Percentiles rank a stretch among this genome's conserved stretches.
These are phyloP conservation scores for Globisporangium paddicum DNA, from an alignment of 352 stramenopile genomes.

Conservation along the genomic window DNA sequence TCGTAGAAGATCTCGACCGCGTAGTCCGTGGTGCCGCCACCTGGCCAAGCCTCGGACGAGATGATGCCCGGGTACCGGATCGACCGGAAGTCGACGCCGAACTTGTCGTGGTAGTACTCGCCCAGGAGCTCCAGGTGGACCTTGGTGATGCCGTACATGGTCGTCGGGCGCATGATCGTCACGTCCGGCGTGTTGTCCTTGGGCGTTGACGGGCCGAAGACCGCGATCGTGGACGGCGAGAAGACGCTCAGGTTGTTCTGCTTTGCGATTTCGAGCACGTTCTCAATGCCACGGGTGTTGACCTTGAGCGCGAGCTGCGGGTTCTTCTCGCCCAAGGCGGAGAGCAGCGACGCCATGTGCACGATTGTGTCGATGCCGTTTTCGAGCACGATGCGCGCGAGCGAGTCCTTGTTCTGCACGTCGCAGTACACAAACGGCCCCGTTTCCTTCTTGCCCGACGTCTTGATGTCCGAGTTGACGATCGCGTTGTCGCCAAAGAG, in stretches of 20 bases:
- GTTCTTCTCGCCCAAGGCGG: slow-evolving; percentile 89
- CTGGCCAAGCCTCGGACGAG: slow-evolving; percentile 80
- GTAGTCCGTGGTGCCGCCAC: slow-evolving; percentile 88
- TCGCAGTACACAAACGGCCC: slow-evolving; percentile 79
- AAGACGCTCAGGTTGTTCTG: slow-evolving; percentile 88
- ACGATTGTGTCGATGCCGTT: slow-evolving; percentile 87
- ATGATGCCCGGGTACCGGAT: slow-evolving; percentile 91
- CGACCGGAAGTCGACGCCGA: slow-evolving; percentile 90
- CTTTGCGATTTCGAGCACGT: slow-evolving; percentile 87
- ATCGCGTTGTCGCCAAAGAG: slow-evolving; percentile 55
- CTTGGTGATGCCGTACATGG: slow-evolving; percentile 93
- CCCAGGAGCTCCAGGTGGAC: slow-evolving; percentile 88
- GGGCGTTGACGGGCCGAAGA: slow-evolving; percentile 87
- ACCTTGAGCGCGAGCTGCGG: slow-evolving; percentile 84
- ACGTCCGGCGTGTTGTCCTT: slow-evolving; percentile 82
- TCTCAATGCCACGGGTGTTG: slow-evolving; percentile 88
- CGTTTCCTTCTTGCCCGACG: slow-evolving; percentile 40
- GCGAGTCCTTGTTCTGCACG: slow-evolving; percentile 63
- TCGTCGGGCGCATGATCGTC: slow-evolving; percentile 90
- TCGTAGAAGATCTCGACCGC: slow-evolving; percentile 94
- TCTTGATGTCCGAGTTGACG: slow-evolving; percentile 84
- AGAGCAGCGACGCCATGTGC: slow-evolving; percentile 90
- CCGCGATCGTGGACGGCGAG: slow-evolving; percentile 88
- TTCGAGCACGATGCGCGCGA: slow-evolving; percentile 84
- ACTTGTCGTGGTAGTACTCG: slow-evolving; percentile 92